Conservation (phyloP, 2,329 filamentous ascomycete genomes). For the Keithomyces neogunnii region DNA sequence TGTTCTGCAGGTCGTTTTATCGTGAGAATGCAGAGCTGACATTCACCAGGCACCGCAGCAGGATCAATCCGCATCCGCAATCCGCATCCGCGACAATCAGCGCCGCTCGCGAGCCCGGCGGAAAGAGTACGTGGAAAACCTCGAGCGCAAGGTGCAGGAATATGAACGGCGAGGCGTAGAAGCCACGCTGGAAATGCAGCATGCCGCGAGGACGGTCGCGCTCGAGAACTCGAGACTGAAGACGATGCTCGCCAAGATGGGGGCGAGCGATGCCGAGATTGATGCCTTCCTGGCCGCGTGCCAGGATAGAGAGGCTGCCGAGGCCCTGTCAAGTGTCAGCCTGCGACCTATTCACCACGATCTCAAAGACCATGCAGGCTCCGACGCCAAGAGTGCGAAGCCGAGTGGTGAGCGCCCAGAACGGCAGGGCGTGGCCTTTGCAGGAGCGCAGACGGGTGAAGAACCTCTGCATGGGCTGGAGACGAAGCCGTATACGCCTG, state of each 20-base stretch:
- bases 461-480: not conserved
- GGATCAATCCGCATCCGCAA: conserved; percentile 17
- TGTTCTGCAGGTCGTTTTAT: too few relatives aligned
- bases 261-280: conserved; percentile 29
- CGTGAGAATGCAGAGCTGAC: too few relatives aligned
- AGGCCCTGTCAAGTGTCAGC: conserved; percentile 13
- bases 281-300: conserved; percentile 30
- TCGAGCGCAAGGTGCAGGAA: conserved; percentile 37
- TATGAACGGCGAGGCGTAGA: conserved; percentile 39
- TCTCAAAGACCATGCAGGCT: not conserved
- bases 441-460: too few relatives aligned
- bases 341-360: conserved; percentile 7
- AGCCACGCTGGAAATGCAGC: conserved; percentile 46
- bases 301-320: conserved; percentile 21
- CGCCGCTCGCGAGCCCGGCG: conserved; percentile 42
- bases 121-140: conserved; percentile 38
- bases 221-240: conserved; percentile 38
- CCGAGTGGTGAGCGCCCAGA: not conserved
- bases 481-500: not conserved
- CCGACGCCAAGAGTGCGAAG: not conserved
- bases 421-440: not conserved
- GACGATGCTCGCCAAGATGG: conserved; percentile 30
- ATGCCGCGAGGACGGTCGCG: conserved; percentile 39
- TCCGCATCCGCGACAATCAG: conserved; percentile 43
- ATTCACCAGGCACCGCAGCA: not conserved